Evolutionary conservation across 2,329 filamentous ascomycete species (phyloP).

Genomic region (Tothia fuscella): DNA sequence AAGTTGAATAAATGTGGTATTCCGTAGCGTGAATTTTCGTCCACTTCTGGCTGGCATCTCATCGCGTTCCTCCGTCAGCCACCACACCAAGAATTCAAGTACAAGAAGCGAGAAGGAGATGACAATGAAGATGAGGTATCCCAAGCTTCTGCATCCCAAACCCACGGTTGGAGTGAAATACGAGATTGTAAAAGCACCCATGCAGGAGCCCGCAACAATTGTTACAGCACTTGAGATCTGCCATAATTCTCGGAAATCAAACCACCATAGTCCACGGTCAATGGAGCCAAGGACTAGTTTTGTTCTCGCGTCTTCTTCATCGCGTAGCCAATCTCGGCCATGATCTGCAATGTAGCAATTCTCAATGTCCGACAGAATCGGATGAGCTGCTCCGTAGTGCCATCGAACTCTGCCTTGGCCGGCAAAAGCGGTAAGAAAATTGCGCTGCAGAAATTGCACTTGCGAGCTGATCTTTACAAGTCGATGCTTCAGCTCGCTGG

Average conservation of each 20-base stretch:
- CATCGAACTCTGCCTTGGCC: slow-evolving; percentile 11
- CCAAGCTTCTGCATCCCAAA: slow-evolving; percentile 9
- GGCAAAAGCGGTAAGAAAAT: slow-evolving; percentile 11
- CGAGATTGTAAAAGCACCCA: slow-evolving; percentile 9
- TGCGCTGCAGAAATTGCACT: background rate
- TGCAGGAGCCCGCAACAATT: slow-evolving; percentile 3
- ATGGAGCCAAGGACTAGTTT: slow-evolving; percentile 9
- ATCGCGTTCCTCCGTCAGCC: slow-evolving; percentile 3
- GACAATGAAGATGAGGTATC: slow-evolving; percentile 8
- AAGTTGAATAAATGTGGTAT: no score
- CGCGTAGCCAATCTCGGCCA: slow-evolving; percentile 10
- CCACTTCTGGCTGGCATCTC: background rate
- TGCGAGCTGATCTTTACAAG: slow-evolving; percentile 1
- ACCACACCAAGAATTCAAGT: slow-evolving; percentile 9
- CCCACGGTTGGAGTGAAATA: slow-evolving; percentile 12
- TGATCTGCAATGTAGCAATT: slow-evolving; percentile 10
- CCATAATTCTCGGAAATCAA: slow-evolving; percentile 10
- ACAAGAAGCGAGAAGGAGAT: slow-evolving; percentile 4
- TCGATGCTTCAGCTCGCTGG: slow-evolving; percentile 4
- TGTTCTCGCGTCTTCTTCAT: slow-evolving; percentile 6
- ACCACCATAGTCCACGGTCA: slow-evolving; percentile 10
- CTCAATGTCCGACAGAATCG: slow-evolving; percentile 11
- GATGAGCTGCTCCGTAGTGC: slow-evolving; percentile 11
- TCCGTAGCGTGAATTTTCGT: background rate
- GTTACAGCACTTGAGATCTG: slow-evolving; percentile 8